Base-by-base conservation (phyloP, 768 basidiomycete genomes). In the Calocera viscosa region DNA sequence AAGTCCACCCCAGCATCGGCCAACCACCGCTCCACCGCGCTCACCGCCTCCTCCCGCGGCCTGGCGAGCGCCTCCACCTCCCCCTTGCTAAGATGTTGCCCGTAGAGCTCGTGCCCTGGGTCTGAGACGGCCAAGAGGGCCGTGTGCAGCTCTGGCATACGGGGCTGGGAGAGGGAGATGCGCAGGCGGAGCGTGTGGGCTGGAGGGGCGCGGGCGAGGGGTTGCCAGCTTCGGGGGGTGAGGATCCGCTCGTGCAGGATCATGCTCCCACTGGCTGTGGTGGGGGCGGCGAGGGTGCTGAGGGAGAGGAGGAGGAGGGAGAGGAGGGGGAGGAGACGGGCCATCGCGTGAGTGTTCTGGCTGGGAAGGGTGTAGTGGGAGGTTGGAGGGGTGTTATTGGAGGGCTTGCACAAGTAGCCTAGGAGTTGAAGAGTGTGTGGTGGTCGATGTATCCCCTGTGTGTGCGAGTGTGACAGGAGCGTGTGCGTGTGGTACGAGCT, bases 111-210 rank as follows among this genome's bases (percentile, higher is more conserved):
- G 64, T 65, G 22, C 12, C 8, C 11, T 2, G 67, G 67, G 64
- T 67, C 43, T 8, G 33, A 40, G 64, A 39, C 24, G 14, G 35
- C 34, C 17, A 64, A 32, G 7, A 67, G 43, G 3, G 2, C 5
- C 12, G 17, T 11, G 26, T 67, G 64, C 19, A 67, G 67, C 39
- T n/a, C 22, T 16, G 16, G 24, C 34, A 67, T 40, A 14, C 34
- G 33, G 16, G 63, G 39, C 40, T 64, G 67, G n/a, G 14, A 2
- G 24, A 67, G 64, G 26, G 26, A 3, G 67, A 67, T 10, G n/a
- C 39, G 63, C 0, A 67, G 67, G 17, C 19, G 32, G 64, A 67
- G 22, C 17, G 34, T 19, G 34, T 67, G 67, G 35, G 19, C 8
- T 12, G 64, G 64, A 22, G 67, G 43, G 11, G 65, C 65, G 41